A percentile compares a stretch with the other conserved stretches of the same genome.
Conservation (phyloP, 495 filamentous ascomycete species). For the Hypoxylon crocopeplum region DNA sequence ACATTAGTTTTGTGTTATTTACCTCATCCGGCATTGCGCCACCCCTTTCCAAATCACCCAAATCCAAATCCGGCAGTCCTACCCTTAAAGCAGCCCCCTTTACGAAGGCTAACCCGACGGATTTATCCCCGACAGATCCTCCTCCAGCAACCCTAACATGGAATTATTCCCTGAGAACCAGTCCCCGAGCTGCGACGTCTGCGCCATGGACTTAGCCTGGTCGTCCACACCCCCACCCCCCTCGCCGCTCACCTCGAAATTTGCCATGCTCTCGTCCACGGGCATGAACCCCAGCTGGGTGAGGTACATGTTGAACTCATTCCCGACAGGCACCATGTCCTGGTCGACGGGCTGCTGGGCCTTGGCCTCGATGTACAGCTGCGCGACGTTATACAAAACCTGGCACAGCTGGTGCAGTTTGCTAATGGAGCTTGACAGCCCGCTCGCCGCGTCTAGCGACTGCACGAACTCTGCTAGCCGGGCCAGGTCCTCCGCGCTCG, state of each 20-base stretch:
- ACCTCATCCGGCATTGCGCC: neutral
- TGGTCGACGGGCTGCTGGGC: constrained; percentile 55
- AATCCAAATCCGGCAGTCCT: no score
- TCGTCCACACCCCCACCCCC: constrained; percentile 6
- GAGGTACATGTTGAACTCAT: constrained; percentile 71
- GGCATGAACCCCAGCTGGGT: constrained; percentile 69
- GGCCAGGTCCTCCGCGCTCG: constrained; percentile 53
- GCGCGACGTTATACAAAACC: constrained; percentile 66
- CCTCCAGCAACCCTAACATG: constrained; percentile 68
- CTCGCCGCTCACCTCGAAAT: constrained; percentile 6
- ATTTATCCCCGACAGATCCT: constrained; percentile 63
- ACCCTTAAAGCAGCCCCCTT: neutral
- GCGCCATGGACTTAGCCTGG: constrained; percentile 31
- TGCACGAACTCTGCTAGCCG: constrained; percentile 63
- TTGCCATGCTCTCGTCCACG: constrained; percentile 26
- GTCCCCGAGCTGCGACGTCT: constrained; percentile 62
- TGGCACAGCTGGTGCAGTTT: constrained; percentile 67
- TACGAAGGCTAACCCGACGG: constrained; percentile 46
- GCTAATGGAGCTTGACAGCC: constrained; percentile 61
- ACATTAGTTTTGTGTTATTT: no score
- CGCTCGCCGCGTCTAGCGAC: constrained; percentile 59
- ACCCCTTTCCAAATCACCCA: constrained; percentile 28
- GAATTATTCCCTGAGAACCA: constrained; percentile 74
- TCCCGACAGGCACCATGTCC: constrained; percentile 56
- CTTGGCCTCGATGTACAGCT: constrained; percentile 67